Evolutionary conservation across 2,329 filamentous ascomycete species (phyloP).

Genomic region (Xylariales sp.): DNA sequence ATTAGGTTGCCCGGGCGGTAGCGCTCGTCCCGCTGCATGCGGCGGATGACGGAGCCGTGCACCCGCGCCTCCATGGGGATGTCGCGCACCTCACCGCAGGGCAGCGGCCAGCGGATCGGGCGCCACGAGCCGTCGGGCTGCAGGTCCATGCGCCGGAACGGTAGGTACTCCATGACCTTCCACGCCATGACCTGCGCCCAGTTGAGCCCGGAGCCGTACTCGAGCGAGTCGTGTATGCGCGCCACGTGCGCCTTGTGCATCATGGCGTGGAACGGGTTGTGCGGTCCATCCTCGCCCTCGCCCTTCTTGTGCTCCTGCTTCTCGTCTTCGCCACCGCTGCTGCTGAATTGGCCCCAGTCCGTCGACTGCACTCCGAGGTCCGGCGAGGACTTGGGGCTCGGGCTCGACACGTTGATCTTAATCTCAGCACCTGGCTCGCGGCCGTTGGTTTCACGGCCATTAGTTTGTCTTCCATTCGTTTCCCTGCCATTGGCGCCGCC

Average conservation of each 20-base stretch:
- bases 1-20: conserved; percentile 80
- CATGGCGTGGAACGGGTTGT: conserved; percentile 47
- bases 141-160: conserved; percentile 77
- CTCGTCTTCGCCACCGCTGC: conserved; percentile 8
- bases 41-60: conserved; percentile 69
- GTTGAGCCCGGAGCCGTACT: conserved; percentile 57
- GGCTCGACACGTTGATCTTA: conserved; percentile 25
- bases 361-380: conserved; percentile 1
- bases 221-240: conserved; percentile 66
- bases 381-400: conserved; percentile 10
- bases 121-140: conserved; percentile 70
- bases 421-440: no score
- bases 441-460: no score
- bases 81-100: conserved; percentile 72
- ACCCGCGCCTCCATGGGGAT: conserved; percentile 67
- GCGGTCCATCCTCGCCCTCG: no score
- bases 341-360: conserved; percentile 14
- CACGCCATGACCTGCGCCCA: conserved; percentile 57
- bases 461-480: no score
- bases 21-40: conserved; percentile 57
- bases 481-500: no score
- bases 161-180: conserved; percentile 78
- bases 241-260: conserved; percentile 53
- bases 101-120: conserved; percentile 75
- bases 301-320: no score